Base-by-base conservation (phyloP, 2,329 filamentous ascomycete genomes). In the Esteya vermicola region DNA sequence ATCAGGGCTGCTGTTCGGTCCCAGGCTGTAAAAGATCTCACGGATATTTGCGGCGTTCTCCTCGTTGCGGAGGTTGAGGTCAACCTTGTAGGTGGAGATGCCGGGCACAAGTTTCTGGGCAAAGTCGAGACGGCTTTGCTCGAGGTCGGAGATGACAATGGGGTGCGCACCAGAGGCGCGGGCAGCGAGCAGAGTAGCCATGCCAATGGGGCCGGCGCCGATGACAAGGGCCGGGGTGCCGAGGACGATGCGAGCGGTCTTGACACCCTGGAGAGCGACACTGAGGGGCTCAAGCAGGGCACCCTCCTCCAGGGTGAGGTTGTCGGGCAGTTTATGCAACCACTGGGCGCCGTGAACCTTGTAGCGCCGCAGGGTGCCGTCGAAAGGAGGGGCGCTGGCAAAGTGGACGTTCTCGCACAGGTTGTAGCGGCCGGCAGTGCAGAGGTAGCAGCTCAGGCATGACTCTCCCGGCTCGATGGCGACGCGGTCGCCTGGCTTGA, bases 401-500 rank as follows among this genome's bases (percentile, higher is more conserved):
- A 80, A 80, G 35, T 65, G 59, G 4, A 79, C 74, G 38, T 72
- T 64, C 45, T 75, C 67, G 50, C 76, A 80, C 6, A 78, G 67
- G 48, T 79, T 79, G 48, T 78, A 78, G 10, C 72, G 68, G 4
- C 75, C 76, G 21, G 67, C 65, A 37, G 56, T 55, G 51, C 76
- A 80, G 16, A 74, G 61, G 48, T 71, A 75, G 51, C 76, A 80
- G 26, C 60, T 54, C 10, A 64, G 65, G 50, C 78, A 83, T 0
- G 78, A 72, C 1, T 79, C 71, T 18, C 76, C 75, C 0, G 76
- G 75, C 49, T 83, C 78, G 14, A 83, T 57, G 4, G 78, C 77
- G 9, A 83, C 75, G 38, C 75, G 62, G 50, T 83, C 78, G 10
- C 75, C 74, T 59, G 33, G 26, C 23, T 67, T 63, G 12, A 79